A percentile compares a stretch with the other conserved stretches of the same genome.
Conservation (phyloP, 2,329 filamentous ascomycete genomes). For the Fusarium hostae region DNA sequence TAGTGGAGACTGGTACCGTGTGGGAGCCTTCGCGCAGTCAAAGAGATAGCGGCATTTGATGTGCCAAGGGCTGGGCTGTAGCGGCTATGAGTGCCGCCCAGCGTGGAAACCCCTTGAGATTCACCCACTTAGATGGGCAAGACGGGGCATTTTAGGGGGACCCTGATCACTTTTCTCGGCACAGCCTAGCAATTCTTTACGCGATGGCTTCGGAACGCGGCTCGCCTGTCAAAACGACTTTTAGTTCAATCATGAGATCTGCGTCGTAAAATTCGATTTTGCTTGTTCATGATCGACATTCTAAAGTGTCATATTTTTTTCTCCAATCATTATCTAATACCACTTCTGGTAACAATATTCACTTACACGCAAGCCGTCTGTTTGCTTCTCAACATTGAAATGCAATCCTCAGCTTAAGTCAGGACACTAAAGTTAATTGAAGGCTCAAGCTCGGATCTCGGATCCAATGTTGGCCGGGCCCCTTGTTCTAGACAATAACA, state of each 20-base stretch:
- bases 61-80: slow-evolving; percentile 35
- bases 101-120: slow-evolving; percentile 5
- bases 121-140: slow-evolving; percentile 1
- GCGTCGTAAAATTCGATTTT: neutral
- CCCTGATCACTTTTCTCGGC: slow-evolving; percentile 23
- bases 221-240: neutral
- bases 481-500: neutral
- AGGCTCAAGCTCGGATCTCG: neutral
- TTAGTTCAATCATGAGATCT: neutral
- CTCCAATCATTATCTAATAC: neutral
- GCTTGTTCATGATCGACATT: neutral
- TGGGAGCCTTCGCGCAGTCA: too few species aligned
- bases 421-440: neutral
- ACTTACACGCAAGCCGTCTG: neutral
- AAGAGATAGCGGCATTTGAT: slow-evolving; percentile 34
- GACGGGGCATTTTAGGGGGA: slow-evolving; percentile 1
- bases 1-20: too few species aligned
- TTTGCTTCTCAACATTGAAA: neutral
- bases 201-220: slow-evolving; percentile 33
- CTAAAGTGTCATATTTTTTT: neutral
- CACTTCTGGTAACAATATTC: neutral
- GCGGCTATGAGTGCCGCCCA: slow-evolving; percentile 33
- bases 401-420: neutral
- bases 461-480: neutral
- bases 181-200: slow-evolving; percentile 9